Evolutionary conservation across 106 monocot species (phyloP).

Genomic region (Dendrobium chrysotoxum): DNA sequence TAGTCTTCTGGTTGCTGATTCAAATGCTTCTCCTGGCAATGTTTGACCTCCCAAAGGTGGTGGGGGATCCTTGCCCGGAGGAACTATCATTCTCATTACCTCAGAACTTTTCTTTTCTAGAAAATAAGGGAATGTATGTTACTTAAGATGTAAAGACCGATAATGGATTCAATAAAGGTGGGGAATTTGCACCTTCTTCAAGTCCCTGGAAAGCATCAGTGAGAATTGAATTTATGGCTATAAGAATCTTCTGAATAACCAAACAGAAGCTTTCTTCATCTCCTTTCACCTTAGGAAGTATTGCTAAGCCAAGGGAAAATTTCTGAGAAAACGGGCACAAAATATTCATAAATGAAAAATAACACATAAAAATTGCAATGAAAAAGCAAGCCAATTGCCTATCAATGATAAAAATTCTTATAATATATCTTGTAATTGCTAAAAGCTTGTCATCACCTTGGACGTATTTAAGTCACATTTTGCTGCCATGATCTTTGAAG

Average conservation of each 20-base stretch:
- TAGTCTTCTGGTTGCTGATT: slow-evolving; percentile 26
- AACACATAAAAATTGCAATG: neutral
- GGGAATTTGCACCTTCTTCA: slow-evolving; percentile 56
- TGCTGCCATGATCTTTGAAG: slow-evolving; percentile 56
- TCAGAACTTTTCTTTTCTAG: slow-evolving; percentile 53
- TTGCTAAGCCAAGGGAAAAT: slow-evolving; percentile 47
- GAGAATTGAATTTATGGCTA: slow-evolving; percentile 49
- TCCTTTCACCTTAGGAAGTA: slow-evolving; percentile 60
- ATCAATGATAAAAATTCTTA: neutral
- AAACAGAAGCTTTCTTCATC: slow-evolving; percentile 68
- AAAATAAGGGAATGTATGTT: neutral
- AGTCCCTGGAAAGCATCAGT: slow-evolving; percentile 71
- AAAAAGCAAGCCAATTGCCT: neutral
- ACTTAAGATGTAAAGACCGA: neutral
- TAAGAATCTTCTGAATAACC: slow-evolving; percentile 67
- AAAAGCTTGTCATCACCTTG: slow-evolving; percentile 36
- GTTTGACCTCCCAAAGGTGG: slow-evolving; percentile 52
- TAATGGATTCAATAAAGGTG: neutral
- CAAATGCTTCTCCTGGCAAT: slow-evolving; percentile 14
- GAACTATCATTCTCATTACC: slow-evolving; percentile 55
- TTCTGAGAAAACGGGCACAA: slow-evolving; percentile 29
- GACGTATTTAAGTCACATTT: slow-evolving; percentile 34
- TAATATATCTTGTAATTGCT: neutral
- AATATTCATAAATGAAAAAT: neutral
- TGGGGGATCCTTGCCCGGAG: slow-evolving; percentile 59